These are phyloP conservation scores for Neotropicomus parvogracilis DNA, from an alignment of 1,284 basidiomycete genomes.

Conservation along the genomic window DNA sequence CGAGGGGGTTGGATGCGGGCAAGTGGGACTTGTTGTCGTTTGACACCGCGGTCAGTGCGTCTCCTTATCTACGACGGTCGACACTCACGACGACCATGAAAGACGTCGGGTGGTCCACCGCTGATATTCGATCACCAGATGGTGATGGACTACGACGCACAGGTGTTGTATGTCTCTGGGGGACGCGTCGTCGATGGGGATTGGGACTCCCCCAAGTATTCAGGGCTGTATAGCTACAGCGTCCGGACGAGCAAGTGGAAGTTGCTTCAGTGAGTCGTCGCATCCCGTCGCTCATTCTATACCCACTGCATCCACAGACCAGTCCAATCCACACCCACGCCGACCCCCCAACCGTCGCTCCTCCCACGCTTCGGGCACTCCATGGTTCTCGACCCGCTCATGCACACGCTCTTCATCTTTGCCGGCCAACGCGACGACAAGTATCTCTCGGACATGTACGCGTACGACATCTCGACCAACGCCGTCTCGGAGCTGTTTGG, in stretches of 20 bases:
- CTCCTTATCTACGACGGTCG: not conserved
- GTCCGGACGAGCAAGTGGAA: slow-evolving; percentile 62
- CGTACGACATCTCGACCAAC: slow-evolving; percentile 59
- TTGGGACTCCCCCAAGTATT: slow-evolving; percentile 54
- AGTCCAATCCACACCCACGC: slow-evolving; percentile 28
- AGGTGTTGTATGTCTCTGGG: slow-evolving; percentile 76
- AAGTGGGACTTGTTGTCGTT: slow-evolving; percentile 56
- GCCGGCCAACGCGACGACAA: slow-evolving; percentile 65
- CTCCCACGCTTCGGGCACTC: slow-evolving; percentile 70
- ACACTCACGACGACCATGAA: not conserved
- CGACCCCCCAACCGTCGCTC: slow-evolving; percentile 38
- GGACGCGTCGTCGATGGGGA: slow-evolving; percentile 69
- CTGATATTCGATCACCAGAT: slow-evolving; percentile 81
- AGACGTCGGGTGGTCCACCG: slow-evolving; percentile 68
- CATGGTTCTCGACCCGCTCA: slow-evolving; percentile 65
- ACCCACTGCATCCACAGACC: slow-evolving; percentile 29
- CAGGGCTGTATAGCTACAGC: slow-evolving; percentile 69
- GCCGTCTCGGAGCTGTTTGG: slow-evolving; percentile 59
- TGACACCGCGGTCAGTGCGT: slow-evolving; percentile 56
- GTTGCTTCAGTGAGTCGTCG: slow-evolving; percentile 51
- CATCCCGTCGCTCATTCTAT: not conserved
- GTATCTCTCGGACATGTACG: slow-evolving; percentile 71
- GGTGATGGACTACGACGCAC: slow-evolving; percentile 68
- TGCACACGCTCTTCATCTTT: slow-evolving; percentile 62
- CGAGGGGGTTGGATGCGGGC: slow-evolving; percentile 53